A percentile compares a stretch with the other conserved stretches of the same genome.
Evolutionary conservation across 192 early-diverging fungal genomes (phyloP).

Genomic region (Coemansia sp.): DNA sequence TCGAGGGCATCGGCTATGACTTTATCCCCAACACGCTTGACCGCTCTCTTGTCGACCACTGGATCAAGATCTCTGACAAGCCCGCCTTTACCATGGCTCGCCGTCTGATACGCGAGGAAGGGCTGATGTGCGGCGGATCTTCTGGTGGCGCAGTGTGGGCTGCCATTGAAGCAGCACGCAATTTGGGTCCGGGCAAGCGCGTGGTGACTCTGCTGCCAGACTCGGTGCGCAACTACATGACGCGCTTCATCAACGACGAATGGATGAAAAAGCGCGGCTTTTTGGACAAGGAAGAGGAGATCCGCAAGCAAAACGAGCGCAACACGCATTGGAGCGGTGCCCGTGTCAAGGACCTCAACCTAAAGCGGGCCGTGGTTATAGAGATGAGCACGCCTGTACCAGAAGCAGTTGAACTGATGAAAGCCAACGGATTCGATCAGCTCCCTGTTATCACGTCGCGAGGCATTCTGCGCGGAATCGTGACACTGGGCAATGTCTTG

Average conservation of each 20-base stretch:
- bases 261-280: slow-evolving; percentile 95
- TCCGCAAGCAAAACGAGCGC: slow-evolving; percentile 63
- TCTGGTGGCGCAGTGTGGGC: slow-evolving; percentile 91
- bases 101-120: slow-evolving; percentile 94
- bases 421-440: slow-evolving; percentile 90
- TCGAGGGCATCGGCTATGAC: slow-evolving; percentile 99
- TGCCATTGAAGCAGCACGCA: slow-evolving; percentile 81
- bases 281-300: slow-evolving; percentile 67
- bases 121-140: slow-evolving; percentile 94
- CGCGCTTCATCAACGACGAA: slow-evolving; percentile 96
- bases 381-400: slow-evolving; percentile 68
- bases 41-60: slow-evolving; percentile 80
- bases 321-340: slow-evolving; percentile 79
- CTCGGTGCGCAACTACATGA: slow-evolving; percentile 99
- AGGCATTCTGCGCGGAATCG: slow-evolving; percentile 72
- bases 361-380: slow-evolving; percentile 85
- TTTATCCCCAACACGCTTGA: slow-evolving; percentile 95
- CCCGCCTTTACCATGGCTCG: slow-evolving; percentile 94
- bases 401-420: slow-evolving; percentile 88
- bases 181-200: slow-evolving; percentile 82
- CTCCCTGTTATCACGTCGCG: slow-evolving; percentile 80
- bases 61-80: slow-evolving; percentile 98
- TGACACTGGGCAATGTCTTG: slow-evolving; percentile 87
- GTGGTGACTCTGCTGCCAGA: slow-evolving; percentile 96
- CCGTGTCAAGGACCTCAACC: slow-evolving; percentile 74